Percentiles rank a stretch among this genome's conserved stretches.
phyloP scores from a whole-genome alignment of 805 yeast species.

The Sungouiella thailandica region DNA sequence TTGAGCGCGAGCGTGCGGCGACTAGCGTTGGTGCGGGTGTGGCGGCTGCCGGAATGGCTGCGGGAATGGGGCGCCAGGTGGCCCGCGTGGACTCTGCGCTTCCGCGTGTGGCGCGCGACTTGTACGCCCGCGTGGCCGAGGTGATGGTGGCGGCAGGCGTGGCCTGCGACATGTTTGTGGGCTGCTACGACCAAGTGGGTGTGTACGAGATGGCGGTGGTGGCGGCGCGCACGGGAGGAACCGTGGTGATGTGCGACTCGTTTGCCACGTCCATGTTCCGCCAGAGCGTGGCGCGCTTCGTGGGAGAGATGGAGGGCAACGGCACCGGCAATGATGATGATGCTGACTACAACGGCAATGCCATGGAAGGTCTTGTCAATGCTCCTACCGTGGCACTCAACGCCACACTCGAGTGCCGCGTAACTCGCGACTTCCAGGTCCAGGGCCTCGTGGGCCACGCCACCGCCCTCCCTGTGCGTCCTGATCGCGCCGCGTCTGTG shows the following conservation, averaged over 20 bases:
- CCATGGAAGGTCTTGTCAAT: no score
- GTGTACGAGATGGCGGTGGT: constrained; percentile 60
- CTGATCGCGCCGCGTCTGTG: constrained; percentile 23
- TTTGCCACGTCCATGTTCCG: constrained; percentile 64
- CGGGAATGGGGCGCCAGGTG: no score
- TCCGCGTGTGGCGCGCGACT: constrained; percentile 37
- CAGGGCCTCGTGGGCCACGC: constrained; percentile 65
- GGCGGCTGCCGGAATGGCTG: constrained; percentile 23
- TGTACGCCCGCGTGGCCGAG: constrained; percentile 47
- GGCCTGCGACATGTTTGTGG: constrained; percentile 54
- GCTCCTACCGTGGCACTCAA: constrained; percentile 61
- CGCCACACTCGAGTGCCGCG: constrained; percentile 54
- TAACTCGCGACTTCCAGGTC: constrained; percentile 45
- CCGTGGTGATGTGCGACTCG: constrained; percentile 57
- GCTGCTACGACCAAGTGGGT: constrained; percentile 68
- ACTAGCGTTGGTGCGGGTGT: constrained; percentile 21
- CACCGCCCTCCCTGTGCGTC: constrained; percentile 34
- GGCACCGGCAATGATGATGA: constrained; percentile 24
- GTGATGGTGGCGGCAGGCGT: constrained; percentile 47
- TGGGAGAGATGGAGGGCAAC: constrained; percentile 28
- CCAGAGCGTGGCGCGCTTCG: constrained; percentile 55
- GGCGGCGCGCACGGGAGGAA: constrained; percentile 57
- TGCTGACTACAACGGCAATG: constrained; percentile 30
- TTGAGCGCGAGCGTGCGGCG: constrained; percentile 38
- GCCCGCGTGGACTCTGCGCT: constrained; percentile 27